Base-by-base conservation (phyloP, 495 filamentous ascomycete species). In the Ramalina intermedia region DNA sequence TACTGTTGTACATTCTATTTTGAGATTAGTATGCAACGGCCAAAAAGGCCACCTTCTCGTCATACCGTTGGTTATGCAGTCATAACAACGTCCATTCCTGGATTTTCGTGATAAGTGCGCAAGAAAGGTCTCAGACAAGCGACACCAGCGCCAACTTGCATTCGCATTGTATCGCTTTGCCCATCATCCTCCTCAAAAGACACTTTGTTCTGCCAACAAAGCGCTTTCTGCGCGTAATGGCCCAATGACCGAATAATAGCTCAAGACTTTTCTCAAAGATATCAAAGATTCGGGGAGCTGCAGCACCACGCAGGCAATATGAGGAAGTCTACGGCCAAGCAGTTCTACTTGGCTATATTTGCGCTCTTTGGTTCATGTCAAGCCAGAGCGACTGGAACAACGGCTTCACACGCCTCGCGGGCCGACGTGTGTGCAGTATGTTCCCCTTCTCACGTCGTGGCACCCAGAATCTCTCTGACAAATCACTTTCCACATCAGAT, bases 341-440 rank as follows among this genome's bases (percentile, higher is more conserved):
- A 79, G 18, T 87, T 89, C 63, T 88, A 81, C 64, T 67, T 88
- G 55, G 82, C 85, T 43, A 66, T 87, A 39, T 89, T 89, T 61
- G 71, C 81, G 52, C 74, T 90, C 56, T 77, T 80, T 62, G 69
- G 68, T 26, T 64, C 80, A 14, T 63, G 75, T 41, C 58, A 63
- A 43, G 67, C 68, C 42, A 55, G 53, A 26, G 52, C 53, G 26
- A 63, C 72, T 54, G 61, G 57, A 27, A 61, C 68, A 8, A 58
- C 65, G 24, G 58, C 62, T 37, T 60, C 69, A 6, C 55, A 63
- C 38, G 53, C 63, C 44, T 58, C 68, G 18, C 58, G 65, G 17
- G 63, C 71, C 48, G 73, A 82, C 61, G 65, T 74, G 55, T 86
- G 82, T 66, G 80, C 80, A 51, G 82, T 86, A 74, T 69, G 79